Conservation (phyloP, 2,329 filamentous ascomycete species). For the Stachybotrys echinatus region DNA sequence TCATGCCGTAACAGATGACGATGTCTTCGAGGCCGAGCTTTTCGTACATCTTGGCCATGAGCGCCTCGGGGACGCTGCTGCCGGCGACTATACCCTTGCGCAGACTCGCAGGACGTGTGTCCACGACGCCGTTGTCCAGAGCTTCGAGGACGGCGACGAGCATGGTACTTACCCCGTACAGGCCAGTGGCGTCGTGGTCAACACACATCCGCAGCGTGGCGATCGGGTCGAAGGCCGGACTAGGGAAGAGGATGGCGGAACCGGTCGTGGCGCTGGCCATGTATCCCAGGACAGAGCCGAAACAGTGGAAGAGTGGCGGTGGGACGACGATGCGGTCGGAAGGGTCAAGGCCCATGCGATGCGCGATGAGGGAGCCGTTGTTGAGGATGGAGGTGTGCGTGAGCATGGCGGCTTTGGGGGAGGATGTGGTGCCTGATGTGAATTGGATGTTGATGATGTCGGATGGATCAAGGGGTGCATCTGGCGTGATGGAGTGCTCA, state of each 20-base stretch:
- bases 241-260: slow-evolving; percentile 76
- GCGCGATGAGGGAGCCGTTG: slow-evolving; percentile 80
- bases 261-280: slow-evolving; percentile 87
- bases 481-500: slow-evolving; percentile 31
- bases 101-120: slow-evolving; percentile 34
- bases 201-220: slow-evolving; percentile 58
- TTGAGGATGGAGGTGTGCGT: slow-evolving; percentile 85
- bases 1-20: slow-evolving; percentile 96
- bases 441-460: slow-evolving; percentile 96
- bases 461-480: slow-evolving; percentile 43
- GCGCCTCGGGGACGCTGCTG: slow-evolving; percentile 71
- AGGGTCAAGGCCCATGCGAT: slow-evolving; percentile 74
- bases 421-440: slow-evolving; percentile 88
- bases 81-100: slow-evolving; percentile 91
- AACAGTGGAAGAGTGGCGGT: slow-evolving; percentile 84
- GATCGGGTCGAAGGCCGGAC: slow-evolving; percentile 77
- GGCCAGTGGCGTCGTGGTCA: slow-evolving; percentile 51
- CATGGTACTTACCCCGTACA: slow-evolving; percentile 95
- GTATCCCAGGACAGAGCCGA: slow-evolving; percentile 87
- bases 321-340: slow-evolving; percentile 77
- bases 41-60: slow-evolving; percentile 73
- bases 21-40: slow-evolving; percentile 73
- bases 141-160: slow-evolving; percentile 82
- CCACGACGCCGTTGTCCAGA: slow-evolving; percentile 41
- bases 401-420: slow-evolving; percentile 87